Evolutionary conservation across 805 yeast species (phyloP).

Genomic region (Candida silvicultrix): DNA sequence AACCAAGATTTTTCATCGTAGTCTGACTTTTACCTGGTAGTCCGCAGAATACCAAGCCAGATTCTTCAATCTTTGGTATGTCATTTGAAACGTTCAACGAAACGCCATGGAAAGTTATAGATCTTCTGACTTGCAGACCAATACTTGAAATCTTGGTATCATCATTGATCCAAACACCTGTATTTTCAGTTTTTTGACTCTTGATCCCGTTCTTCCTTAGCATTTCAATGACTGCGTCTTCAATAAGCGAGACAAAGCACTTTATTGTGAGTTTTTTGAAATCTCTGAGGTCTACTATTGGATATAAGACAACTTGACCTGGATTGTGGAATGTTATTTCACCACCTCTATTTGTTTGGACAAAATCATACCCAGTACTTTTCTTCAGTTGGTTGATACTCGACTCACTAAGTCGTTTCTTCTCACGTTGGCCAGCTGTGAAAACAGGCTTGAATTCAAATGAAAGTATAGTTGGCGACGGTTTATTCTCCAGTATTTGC

Average conservation of each 20-base stretch:
- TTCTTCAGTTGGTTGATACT: conserved; percentile 19
- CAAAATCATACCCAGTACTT: conserved; percentile 47
- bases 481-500: conserved; percentile 40
- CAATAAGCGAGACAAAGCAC: conserved; percentile 62
- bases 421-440: conserved; percentile 87
- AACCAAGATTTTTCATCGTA: conserved; percentile 33
- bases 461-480: conserved; percentile 65
- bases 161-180: conserved; percentile 80
- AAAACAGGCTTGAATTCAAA: conserved; percentile 84
- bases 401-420: conserved; percentile 35
- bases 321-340: conserved; percentile 96
- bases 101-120: conserved; percentile 85
- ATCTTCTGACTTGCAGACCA: conserved; percentile 81
- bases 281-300: conserved; percentile 63
- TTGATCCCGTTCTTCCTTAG: conserved; percentile 35
- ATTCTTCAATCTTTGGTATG: conserved; percentile 56
- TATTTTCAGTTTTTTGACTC: conserved; percentile 51
- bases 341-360: conserved; percentile 89
- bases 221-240: conserved; percentile 46
- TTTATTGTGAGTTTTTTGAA: conserved; percentile 52
- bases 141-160: conserved; percentile 74
- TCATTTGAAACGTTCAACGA: conserved; percentile 77
- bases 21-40: conserved; percentile 57
- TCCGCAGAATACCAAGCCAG: conserved; percentile 78
- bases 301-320: conserved; percentile 86